A percentile compares a stretch with the other conserved stretches of the same genome.
Evolutionary conservation across 2,329 filamentous ascomycete species (phyloP).

Genomic region (Cordyceps militaris): DNA sequence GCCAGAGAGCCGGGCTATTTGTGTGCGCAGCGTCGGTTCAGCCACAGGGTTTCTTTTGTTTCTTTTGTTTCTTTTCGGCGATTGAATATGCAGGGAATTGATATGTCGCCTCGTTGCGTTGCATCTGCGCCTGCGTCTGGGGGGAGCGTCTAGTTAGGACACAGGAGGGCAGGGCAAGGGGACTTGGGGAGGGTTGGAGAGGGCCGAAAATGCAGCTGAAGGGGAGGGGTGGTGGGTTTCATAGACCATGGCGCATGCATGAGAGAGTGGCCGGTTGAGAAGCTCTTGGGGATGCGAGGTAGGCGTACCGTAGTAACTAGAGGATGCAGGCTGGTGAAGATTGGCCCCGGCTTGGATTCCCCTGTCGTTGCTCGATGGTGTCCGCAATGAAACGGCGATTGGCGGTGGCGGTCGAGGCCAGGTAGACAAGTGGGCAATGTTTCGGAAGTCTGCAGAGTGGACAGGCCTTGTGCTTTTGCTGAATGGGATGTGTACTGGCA

Average conservation of each 20-base stretch:
- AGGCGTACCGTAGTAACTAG: not conserved
- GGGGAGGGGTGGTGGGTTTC: not conserved
- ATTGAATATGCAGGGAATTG: not conserved
- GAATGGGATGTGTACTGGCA: not conserved
- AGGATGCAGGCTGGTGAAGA: constrained; percentile 5
- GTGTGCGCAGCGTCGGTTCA: not conserved
- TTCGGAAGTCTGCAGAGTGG: not conserved
- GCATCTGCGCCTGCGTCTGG: constrained; percentile 6
- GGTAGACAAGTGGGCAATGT: not conserved
- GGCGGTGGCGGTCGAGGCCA: not conserved
- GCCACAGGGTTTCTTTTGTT: not conserved
- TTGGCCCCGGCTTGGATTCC: not conserved
- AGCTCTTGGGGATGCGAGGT: not conserved
- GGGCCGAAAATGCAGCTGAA: not conserved
- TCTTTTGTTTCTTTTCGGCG: not conserved
- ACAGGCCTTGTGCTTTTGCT: not conserved
- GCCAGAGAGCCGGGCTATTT: not conserved
- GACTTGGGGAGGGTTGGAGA: not conserved
- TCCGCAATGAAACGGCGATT: not conserved
- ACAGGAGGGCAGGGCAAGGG: not conserved
- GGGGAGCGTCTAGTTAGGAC: not conserved
- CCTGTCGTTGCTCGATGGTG: not conserved
- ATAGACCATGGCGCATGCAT: not conserved
- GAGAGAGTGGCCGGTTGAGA: not conserved
- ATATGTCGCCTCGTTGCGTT: not conserved